Evolutionary conservation across 2,329 filamentous ascomycete genomes (phyloP).

Genomic region (Pestalotiopsis fici): DNA sequence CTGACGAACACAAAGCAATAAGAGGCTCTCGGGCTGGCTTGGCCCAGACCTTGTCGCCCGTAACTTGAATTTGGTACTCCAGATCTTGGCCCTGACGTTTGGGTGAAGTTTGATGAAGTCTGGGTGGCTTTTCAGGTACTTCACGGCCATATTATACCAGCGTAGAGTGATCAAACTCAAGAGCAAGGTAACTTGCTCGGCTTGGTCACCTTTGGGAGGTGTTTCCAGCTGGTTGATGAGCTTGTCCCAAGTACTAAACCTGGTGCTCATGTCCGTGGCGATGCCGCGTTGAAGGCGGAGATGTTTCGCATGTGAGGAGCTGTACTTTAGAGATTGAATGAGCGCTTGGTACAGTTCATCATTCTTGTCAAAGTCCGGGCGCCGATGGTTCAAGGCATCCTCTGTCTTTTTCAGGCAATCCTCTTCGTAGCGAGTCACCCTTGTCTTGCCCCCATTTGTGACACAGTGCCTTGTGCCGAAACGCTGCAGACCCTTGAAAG

Average conservation of each 20-base stretch:
- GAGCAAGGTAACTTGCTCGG: conserved; percentile 8
- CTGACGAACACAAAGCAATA: conserved; percentile 15
- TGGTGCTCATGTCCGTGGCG: not conserved
- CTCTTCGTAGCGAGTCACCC: conserved; percentile 16
- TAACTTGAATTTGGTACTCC: not conserved
- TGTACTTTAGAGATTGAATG: conserved; percentile 12
- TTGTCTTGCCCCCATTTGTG: not conserved
- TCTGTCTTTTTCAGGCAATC: conserved; percentile 18
- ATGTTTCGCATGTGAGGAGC: conserved; percentile 5
- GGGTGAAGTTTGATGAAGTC: not conserved
- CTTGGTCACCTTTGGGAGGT: not conserved
- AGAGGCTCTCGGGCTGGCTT: conserved; percentile 9
- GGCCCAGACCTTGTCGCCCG: not conserved
- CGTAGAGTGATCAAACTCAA: conserved; percentile 14
- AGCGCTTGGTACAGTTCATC: conserved; percentile 10
- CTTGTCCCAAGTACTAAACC: conserved; percentile 13
- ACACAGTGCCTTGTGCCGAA: conserved; percentile 5
- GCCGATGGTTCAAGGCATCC: conserved; percentile 6
- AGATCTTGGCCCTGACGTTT: not conserved
- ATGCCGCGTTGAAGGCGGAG: conserved; percentile 2
- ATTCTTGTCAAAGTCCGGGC: conserved; percentile 5
- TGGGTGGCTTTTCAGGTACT: conserved; percentile 8
- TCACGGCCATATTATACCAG: conserved; percentile 14
- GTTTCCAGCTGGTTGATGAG: conserved; percentile 6
- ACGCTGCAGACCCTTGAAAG: conserved; percentile 17